Base-by-base conservation (phyloP, 441 rosid genomes). In the Adansonia gregorii region DNA sequence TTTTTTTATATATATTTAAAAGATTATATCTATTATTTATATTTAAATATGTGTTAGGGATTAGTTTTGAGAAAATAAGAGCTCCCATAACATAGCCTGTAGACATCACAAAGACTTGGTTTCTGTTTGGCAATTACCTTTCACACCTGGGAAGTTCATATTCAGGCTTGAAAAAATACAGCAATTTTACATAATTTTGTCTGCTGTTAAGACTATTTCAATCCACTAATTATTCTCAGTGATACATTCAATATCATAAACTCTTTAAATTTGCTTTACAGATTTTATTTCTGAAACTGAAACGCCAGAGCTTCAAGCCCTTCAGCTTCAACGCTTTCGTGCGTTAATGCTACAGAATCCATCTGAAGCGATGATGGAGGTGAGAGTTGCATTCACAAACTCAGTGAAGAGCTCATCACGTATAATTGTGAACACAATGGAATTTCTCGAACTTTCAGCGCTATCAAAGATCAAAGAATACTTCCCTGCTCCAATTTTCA, bases 361-460 rank as follows among this genome's bases (percentile, higher is more conserved):
- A 7, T 0, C 48, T 11, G 9, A 41, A 39, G 35, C 31, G 7
- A 10, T 64, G 15, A 1, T 3, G 24, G 76, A 78, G 24, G 3
- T 67, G 31, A 67, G 72, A 45, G 35, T 0, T 1, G n/a, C 55
- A 11, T 9, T 45, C 15, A 7, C 49, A 20, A 20, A 71, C 5
- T 27, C 41, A 8, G 14, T 75, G n/a, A 39, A 43, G 55, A 72
- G 19, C 11, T 78, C 80, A 6, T 46, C 78, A 0, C 78, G 82
- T 31, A 15, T 78, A 55, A 76, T 79, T 9, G 60, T 75, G 78
- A 78, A 80, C 82, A 73, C 85, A 2, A 65, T 69, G 6, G 79
- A 82, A 10, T 78, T 69, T 74, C 82, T 82, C 1, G 85, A 82
- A 52, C 54, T 8, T 20, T 78, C 66, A 41, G 22, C 43, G 45